Conservation (phyloP, 2,329 filamentous ascomycete genomes). For the Pezicula neosporulosa region DNA sequence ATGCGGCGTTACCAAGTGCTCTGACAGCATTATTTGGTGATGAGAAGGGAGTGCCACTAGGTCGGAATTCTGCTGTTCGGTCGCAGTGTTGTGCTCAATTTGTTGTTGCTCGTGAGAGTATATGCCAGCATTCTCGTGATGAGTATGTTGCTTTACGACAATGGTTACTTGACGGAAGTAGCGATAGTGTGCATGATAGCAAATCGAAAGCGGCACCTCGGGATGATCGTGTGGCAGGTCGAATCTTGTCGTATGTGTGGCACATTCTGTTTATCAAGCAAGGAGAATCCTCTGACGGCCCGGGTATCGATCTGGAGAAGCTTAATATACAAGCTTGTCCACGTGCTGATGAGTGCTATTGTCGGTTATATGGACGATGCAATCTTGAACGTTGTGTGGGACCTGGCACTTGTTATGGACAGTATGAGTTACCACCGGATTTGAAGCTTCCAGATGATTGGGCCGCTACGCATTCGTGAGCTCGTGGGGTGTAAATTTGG, state of each 20-base stretch:
- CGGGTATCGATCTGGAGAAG: conserved; percentile 9
- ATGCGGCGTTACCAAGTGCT: conserved; percentile 32
- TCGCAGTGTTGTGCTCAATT: conserved; percentile 55
- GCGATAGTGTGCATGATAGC: conserved; percentile 1
- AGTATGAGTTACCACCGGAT: conserved; percentile 17
- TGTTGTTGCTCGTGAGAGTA: conserved; percentile 42
- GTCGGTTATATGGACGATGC: conserved; percentile 20
- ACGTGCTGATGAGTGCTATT: conserved; percentile 19
- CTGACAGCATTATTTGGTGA: conserved; percentile 32
- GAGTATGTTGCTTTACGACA: conserved; percentile 50
- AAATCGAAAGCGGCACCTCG: conserved; percentile 27
- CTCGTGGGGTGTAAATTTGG: too few relatives aligned
- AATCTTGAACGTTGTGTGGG: conserved; percentile 12
- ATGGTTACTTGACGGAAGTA: conserved; percentile 44
- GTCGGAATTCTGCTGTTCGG: conserved; percentile 38
- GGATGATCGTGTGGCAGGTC: conserved; percentile 39
- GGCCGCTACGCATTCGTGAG: neutral
- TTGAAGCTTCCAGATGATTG: conserved; percentile 14
- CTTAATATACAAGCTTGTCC: conserved; percentile 19
- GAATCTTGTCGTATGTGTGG: conserved; percentile 47
- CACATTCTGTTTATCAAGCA: conserved; percentile 41
- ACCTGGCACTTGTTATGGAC: conserved; percentile 14
- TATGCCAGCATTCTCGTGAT: conserved; percentile 44
- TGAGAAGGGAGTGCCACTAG: conserved; percentile 31
- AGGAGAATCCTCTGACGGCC: neutral